Percentiles rank a stretch among this genome's conserved stretches.
Evolutionary conservation across 2,329 filamentous ascomycete genomes (phyloP).

Genomic region (Alternaria incomplexa): DNA sequence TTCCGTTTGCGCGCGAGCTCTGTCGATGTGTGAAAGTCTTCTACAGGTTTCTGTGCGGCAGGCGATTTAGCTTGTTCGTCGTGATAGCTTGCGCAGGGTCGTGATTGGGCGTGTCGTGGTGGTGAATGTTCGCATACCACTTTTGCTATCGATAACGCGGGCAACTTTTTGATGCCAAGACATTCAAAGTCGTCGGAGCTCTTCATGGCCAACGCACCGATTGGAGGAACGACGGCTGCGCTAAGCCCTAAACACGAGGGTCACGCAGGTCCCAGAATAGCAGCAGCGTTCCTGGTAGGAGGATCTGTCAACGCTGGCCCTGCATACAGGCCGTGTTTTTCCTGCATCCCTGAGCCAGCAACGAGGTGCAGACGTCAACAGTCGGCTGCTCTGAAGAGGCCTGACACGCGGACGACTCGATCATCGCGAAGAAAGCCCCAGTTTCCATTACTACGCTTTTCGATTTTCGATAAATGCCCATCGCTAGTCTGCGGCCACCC

Average conservation of each 20-base stretch:
- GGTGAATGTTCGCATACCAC: constrained; percentile 6
- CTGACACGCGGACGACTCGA: not conserved
- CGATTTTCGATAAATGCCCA: constrained; percentile 18
- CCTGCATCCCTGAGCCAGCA: constrained; percentile 8
- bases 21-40: not conserved
- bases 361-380: constrained; percentile 1
- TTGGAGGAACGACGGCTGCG: not conserved
- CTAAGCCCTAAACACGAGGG: not conserved
- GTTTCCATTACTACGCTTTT: not conserved
- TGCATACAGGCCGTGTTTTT: constrained; percentile 11
- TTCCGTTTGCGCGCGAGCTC: not conserved
- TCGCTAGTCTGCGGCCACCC: constrained; percentile 23
- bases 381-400: not conserved
- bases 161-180: constrained; percentile 14
- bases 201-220: not conserved
- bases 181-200: not conserved
- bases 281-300: constrained; percentile 5
- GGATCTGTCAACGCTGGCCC: constrained; percentile 3
- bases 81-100: constrained; percentile 2
- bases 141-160: constrained; percentile 5
- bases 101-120: not conserved
- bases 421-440: not conserved
- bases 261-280: constrained; percentile 14
- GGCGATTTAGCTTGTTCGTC: not conserved
- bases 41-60: not conserved